Conservation (phyloP, 495 filamentous ascomycete genomes). For the Articulospora tetracladia region DNA sequence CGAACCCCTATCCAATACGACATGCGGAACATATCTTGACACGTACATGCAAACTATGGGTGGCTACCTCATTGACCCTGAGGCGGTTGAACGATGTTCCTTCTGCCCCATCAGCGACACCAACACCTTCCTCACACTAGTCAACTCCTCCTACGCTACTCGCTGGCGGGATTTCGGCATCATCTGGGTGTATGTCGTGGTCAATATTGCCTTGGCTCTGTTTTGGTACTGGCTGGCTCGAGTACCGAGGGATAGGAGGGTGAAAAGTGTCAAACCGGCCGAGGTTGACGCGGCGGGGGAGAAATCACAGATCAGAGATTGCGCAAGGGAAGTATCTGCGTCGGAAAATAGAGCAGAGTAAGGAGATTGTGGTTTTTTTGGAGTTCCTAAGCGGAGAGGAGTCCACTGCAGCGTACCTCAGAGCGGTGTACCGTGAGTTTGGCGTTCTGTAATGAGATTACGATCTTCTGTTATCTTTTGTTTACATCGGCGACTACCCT, state of each 20-base stretch:
- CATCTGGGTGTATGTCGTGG: conserved; percentile 61
- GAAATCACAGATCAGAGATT: no score
- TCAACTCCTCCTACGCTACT: conserved; percentile 43
- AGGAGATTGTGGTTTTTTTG: not conserved
- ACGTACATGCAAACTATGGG: conserved; percentile 40
- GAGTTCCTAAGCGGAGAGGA: not conserved
- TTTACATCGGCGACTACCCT: no score
- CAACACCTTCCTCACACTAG: conserved; percentile 53
- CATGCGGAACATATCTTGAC: conserved; percentile 54
- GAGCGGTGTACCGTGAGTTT: no score
- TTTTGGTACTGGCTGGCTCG: conserved; percentile 75
- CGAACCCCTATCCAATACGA: conserved; percentile 45
- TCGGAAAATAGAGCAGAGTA: no score
- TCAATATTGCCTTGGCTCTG: conserved; percentile 71
- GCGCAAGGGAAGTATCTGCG: no score
- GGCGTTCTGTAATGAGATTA: no score
- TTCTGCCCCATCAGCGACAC: conserved; percentile 59
- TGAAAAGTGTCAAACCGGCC: not conserved
- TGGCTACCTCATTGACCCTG: conserved; percentile 49
- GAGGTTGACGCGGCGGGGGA: no score
- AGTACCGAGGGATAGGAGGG: conserved; percentile 62
- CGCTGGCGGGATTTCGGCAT: conserved; percentile 35
- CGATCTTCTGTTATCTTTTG: no score
- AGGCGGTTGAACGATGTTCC: conserved; percentile 48
- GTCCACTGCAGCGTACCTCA: no score